These are phyloP conservation scores for Chlamydomonas sphaeroides DNA, from an alignment of 139 green algal genomes.

Conservation along the genomic window DNA sequence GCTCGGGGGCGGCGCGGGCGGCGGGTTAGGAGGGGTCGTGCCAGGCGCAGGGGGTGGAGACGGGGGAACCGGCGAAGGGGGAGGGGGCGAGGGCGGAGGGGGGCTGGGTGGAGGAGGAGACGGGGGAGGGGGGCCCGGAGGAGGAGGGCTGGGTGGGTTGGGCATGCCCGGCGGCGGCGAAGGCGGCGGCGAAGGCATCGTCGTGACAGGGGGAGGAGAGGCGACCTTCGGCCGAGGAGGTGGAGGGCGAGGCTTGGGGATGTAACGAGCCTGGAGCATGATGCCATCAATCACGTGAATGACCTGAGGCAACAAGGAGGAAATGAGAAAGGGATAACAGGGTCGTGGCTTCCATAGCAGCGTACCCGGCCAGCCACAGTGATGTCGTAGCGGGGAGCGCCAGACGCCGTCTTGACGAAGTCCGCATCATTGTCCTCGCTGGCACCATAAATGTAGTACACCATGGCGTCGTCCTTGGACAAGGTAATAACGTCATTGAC, in stretches of 20 bases:
- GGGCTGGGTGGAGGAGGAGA: neutral
- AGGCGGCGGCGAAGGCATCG: neutral
- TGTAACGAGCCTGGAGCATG: neutral
- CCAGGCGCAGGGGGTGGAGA: neutral
- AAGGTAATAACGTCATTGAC: neutral
- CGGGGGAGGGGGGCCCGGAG: neutral
- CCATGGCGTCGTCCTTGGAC: neutral
- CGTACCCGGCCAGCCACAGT: constrained; percentile 11
- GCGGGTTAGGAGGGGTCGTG: neutral
- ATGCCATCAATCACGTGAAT: neutral
- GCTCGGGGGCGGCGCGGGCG: neutral
- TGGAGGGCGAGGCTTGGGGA: neutral
- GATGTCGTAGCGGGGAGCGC: neutral
- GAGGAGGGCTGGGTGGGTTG: too few relatives aligned
- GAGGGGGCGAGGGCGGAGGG: neutral
- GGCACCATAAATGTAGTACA: constrained; percentile 3
- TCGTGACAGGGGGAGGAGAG: neutral
- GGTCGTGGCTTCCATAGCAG: neutral
- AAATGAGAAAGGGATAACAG: neutral
- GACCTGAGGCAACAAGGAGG: neutral
- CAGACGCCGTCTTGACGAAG: neutral
- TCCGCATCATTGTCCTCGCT: neutral
- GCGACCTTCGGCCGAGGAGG: neutral
- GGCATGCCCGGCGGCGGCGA: neutral
- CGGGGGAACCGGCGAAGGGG: neutral